A percentile compares a stretch with the other conserved stretches of the same genome.
phyloP scores from a whole-genome alignment of 2,329 filamentous ascomycete species.

The Gyromitra esculenta region DNA sequence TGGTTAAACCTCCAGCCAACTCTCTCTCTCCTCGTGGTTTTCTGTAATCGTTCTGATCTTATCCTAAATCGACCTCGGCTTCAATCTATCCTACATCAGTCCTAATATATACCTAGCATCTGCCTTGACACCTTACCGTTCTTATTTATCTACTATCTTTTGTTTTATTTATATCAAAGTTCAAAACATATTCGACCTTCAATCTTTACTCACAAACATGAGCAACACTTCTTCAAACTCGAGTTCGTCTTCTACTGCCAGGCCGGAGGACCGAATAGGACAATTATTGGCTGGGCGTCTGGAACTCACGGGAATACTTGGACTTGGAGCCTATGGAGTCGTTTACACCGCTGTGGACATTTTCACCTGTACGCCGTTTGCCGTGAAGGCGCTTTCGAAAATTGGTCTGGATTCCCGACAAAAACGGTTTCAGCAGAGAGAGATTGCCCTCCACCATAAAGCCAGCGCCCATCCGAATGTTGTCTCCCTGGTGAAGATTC shows the following conservation, averaged over 20 bases:
- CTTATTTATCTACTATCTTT: slow-evolving; percentile 28
- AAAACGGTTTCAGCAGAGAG: slow-evolving; percentile 87
- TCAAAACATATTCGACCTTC: neutral
- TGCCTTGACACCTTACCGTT: slow-evolving; percentile 18
- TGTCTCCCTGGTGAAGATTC: slow-evolving; percentile 90
- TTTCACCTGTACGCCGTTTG: slow-evolving; percentile 82
- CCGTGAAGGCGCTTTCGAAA: slow-evolving; percentile 97
- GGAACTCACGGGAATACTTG: slow-evolving; percentile 84
- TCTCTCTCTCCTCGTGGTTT: slow-evolving; percentile 40
- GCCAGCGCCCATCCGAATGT: slow-evolving; percentile 92
- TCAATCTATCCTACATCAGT: slow-evolving; percentile 15
- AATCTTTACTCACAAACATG: slow-evolving; percentile 43
- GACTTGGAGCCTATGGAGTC: slow-evolving; percentile 94
- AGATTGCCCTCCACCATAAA: slow-evolving; percentile 89
- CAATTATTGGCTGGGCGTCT: slow-evolving; percentile 82
- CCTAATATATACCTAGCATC: slow-evolving; percentile 44
- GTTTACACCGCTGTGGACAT: slow-evolving; percentile 91
- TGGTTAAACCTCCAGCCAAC: slow-evolving; percentile 38
- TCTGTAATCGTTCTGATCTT: slow-evolving; percentile 33
- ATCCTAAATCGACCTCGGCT: slow-evolving; percentile 32
- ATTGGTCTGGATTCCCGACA: slow-evolving; percentile 88
- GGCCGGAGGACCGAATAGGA: slow-evolving; percentile 85
- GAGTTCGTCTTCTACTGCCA: slow-evolving; percentile 54
- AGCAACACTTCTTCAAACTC: slow-evolving; percentile 57
- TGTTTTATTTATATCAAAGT: slow-evolving; percentile 1